Evolutionary conservation across 2,329 filamentous ascomycete genomes (phyloP).

Genomic region (Aspergillus caelatus): DNA sequence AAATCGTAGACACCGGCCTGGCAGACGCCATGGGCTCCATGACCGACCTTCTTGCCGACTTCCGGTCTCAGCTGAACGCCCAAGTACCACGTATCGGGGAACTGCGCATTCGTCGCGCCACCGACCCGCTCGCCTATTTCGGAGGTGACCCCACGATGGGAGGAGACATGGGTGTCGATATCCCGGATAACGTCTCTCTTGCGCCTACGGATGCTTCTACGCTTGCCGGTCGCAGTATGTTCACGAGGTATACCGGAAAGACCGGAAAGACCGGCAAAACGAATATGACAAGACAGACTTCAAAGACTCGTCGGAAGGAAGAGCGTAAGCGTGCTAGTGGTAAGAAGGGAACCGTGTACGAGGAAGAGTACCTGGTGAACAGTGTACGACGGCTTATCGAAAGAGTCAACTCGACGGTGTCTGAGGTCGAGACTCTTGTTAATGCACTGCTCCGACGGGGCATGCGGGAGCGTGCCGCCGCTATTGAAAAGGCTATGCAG

Average conservation of each 20-base stretch:
- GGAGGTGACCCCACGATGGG: constrained; percentile 68
- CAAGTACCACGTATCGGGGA: constrained; percentile 86
- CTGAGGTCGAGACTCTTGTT: constrained; percentile 74
- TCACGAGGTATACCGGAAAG: constrained; percentile 77
- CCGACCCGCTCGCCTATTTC: constrained; percentile 87
- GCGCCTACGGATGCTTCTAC: constrained; percentile 84
- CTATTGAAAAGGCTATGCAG: constrained; percentile 71
- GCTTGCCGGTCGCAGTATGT: constrained; percentile 75
- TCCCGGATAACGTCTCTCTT: constrained; percentile 90
- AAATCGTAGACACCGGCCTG: constrained; percentile 75
- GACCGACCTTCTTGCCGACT: constrained; percentile 92
- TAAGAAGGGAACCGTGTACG: constrained; percentile 96
- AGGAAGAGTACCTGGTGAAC: constrained; percentile 95
- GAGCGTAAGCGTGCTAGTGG: constrained; percentile 93
- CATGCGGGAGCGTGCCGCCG: constrained; percentile 85
- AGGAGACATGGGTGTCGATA: constrained; percentile 61
- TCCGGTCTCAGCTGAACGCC: constrained; percentile 78
- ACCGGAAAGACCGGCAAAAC: constrained; percentile 40
- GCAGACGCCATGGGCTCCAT: constrained; percentile 78
- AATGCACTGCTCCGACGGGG: constrained; percentile 75
- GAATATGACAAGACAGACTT: constrained; percentile 69
- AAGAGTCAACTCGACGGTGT: constrained; percentile 71
- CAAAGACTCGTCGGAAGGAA: constrained; percentile 84
- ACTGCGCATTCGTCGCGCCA: constrained; percentile 75
- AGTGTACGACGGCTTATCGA: constrained; percentile 82